phyloP scores from a whole-genome alignment of 1,284 basidiomycete genomes.

The Inonotus obliquus region DNA sequence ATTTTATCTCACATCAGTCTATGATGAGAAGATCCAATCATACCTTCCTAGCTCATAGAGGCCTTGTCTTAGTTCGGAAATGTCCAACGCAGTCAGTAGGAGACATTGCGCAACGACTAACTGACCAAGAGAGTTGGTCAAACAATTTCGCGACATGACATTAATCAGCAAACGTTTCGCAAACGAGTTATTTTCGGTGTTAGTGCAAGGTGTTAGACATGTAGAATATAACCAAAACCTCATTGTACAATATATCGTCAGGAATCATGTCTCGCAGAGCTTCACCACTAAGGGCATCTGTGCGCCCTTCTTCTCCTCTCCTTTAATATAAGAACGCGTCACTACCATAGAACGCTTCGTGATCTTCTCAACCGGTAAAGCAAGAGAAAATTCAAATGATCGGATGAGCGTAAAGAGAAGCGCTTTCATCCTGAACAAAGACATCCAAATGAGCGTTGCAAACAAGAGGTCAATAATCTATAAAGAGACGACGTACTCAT shows the following conservation, averaged over 20 bases:
- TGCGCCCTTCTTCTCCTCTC: slow-evolving; percentile 18
- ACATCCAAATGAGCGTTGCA: background rate
- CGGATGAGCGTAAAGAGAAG: slow-evolving; percentile 40
- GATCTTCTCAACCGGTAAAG: slow-evolving; percentile 25
- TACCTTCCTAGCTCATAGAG: too few species aligned
- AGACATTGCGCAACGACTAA: too few species aligned
- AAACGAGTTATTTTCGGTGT: too few species aligned
- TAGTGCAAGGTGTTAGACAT: too few species aligned
- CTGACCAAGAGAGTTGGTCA: too few species aligned
- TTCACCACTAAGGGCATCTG: slow-evolving; percentile 25
- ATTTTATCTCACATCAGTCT: too few species aligned
- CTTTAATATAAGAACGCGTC: slow-evolving; percentile 22
- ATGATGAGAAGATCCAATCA: too few species aligned
- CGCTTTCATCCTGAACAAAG: slow-evolving; percentile 34
- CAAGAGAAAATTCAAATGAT: slow-evolving; percentile 34
- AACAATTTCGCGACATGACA: too few species aligned
- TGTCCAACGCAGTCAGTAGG: too few species aligned
- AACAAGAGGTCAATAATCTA: background rate
- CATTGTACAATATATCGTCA: background rate
- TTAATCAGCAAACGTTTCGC: too few species aligned
- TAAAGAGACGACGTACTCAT: slow-evolving; percentile 30
- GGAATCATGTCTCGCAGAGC: background rate
- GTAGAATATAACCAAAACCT: background rate
- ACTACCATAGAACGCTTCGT: slow-evolving; percentile 21
- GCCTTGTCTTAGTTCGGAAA: too few species aligned